These are phyloP conservation scores for Monascus ruber DNA, from an alignment of 2,329 filamentous ascomycete genomes.

Conservation along the genomic window DNA sequence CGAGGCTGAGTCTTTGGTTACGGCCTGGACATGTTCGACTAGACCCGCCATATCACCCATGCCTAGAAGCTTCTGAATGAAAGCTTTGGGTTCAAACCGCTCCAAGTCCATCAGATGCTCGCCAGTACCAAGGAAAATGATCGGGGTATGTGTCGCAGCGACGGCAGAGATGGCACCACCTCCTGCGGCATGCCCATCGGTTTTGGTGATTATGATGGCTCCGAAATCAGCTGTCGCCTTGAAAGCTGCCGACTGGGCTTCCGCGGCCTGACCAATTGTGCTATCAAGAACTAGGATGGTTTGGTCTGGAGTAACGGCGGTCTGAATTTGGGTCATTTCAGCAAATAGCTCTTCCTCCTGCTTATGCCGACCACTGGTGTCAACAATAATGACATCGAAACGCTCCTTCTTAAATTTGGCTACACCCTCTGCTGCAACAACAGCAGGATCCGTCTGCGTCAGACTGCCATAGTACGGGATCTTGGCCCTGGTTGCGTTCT, in stretches of 20 bases:
- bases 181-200: constrained; percentile 86
- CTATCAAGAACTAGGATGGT: constrained; percentile 98
- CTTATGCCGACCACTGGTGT: constrained; percentile 88
- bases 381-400: constrained; percentile 97
- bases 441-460: constrained; percentile 89
- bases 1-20: constrained; percentile 74
- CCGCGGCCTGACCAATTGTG: constrained; percentile 90
- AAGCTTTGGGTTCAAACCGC: constrained; percentile 81
- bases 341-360: constrained; percentile 93
- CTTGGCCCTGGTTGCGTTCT: constrained; percentile 97
- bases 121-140: constrained; percentile 94
- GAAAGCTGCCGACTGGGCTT: constrained; percentile 90
- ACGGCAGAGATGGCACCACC: constrained; percentile 97
- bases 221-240: constrained; percentile 96
- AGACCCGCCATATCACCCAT: constrained; percentile 96
- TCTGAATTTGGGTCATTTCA: constrained; percentile 95
- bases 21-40: constrained; percentile 89
- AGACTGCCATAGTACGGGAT: constrained; percentile 97
- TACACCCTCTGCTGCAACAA: constrained; percentile 88
- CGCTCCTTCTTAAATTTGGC: constrained; percentile 98
- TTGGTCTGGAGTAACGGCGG: constrained; percentile 81
- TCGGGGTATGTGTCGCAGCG: constrained; percentile 89
- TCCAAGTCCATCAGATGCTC: constrained; percentile 96
- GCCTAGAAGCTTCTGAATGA: constrained; percentile 84
- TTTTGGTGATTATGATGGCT: constrained; percentile 98